These are phyloP conservation scores for Aquilaria agallochum DNA, from an alignment of 441 rosid genomes.

Conservation along the genomic window DNA sequence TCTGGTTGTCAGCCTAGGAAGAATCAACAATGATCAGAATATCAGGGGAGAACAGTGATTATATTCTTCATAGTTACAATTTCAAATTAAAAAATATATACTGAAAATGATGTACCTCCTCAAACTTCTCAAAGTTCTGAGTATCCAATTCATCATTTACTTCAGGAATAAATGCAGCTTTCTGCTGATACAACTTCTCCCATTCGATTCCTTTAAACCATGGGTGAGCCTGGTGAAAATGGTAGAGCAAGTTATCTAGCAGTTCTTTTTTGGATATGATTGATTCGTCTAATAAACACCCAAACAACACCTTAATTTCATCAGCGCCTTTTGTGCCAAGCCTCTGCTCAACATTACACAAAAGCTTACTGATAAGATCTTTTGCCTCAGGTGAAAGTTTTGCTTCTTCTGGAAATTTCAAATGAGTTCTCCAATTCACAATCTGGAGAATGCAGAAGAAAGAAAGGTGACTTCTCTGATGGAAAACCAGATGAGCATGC, in stretches of 20 bases:
- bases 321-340: conserved; percentile 87
- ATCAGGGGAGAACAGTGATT: conserved; percentile 7
- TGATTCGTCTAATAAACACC: conserved; percentile 18
- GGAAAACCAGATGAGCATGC: no score
- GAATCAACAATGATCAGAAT: conserved; percentile 10
- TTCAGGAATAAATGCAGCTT: conserved; percentile 93
- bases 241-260: conserved; percentile 13
- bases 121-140: conserved; percentile 94
- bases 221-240: conserved; percentile 61
- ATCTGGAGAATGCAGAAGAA: conserved; percentile 46
- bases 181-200: conserved; percentile 82
- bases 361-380: conserved; percentile 79
- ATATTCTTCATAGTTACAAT: neutral
- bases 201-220: conserved; percentile 87
- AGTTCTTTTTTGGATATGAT: neutral
- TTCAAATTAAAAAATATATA: neutral
- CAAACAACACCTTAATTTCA: conserved; percentile 80
- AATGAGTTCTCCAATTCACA: conserved; percentile 90
- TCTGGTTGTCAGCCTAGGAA: conserved; percentile 67
- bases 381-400: conserved; percentile 84
- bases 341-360: conserved; percentile 88
- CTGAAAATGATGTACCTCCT: conserved; percentile 57
- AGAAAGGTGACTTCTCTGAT: neutral
- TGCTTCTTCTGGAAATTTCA: conserved; percentile 95
- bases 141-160: conserved; percentile 95